Percentiles rank a stretch among this genome's conserved stretches.
Evolutionary conservation across 2,329 filamentous ascomycete species (phyloP).

Genomic region (Calonectria pauciramosa): DNA sequence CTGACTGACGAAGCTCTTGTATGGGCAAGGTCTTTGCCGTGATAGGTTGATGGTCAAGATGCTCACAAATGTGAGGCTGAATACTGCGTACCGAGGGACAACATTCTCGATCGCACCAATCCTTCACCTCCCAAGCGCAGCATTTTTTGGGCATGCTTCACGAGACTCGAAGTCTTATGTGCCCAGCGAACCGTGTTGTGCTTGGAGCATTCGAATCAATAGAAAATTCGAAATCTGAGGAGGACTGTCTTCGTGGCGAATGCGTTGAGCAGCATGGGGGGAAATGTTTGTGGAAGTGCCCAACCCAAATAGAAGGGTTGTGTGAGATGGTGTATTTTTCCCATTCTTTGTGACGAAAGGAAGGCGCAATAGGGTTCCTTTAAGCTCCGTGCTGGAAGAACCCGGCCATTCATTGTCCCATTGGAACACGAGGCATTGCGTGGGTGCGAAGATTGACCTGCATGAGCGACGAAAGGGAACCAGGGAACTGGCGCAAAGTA

Average conservation of each 20-base stretch:
- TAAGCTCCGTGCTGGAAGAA: background rate
- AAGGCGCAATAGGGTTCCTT: background rate
- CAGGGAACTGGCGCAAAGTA: background rate
- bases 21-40: background rate
- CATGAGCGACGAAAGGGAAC: background rate
- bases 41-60: background rate
- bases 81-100: background rate
- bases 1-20: background rate
- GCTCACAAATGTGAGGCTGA: background rate
- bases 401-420: background rate
- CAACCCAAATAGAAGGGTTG: background rate
- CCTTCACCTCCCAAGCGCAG: background rate
- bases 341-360: background rate
- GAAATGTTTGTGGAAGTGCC: background rate
- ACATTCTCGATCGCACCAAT: background rate
- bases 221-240: background rate
- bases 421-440: background rate
- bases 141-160: background rate
- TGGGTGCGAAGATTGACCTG: background rate
- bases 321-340: background rate
- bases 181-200: background rate
- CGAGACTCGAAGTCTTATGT: background rate
- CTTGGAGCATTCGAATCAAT: background rate
- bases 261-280: no score
- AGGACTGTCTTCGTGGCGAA: no score